Percentiles rank a stretch among this genome's conserved stretches.
These are phyloP conservation scores for Aspergillus kassunensis DNA, from an alignment of 495 filamentous ascomycete species.

Conservation along the genomic window DNA sequence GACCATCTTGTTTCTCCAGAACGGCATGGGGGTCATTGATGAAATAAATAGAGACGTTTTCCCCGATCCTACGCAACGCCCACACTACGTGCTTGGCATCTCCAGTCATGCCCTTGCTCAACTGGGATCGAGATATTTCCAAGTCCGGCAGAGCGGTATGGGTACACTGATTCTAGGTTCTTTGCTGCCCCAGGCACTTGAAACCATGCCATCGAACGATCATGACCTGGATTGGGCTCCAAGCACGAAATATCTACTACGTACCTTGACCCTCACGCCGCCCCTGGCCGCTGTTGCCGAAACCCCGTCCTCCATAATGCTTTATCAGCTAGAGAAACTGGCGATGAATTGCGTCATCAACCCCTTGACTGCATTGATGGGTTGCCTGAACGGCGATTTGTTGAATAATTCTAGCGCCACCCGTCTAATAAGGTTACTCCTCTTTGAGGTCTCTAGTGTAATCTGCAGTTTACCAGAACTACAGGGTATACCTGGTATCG, in stretches of 20 bases:
- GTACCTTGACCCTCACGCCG: slow-evolving; percentile 48
- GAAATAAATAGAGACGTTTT: slow-evolving; percentile 65
- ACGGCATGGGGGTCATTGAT: slow-evolving; percentile 80
- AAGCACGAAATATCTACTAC: slow-evolving; percentile 45
- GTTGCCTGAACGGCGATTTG: slow-evolving; percentile 70
- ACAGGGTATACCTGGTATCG: slow-evolving; percentile 54
- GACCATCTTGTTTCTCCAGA: slow-evolving; percentile 76
- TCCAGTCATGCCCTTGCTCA: slow-evolving; percentile 61
- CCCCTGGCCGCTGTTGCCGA: slow-evolving; percentile 45
- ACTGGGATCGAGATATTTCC: slow-evolving; percentile 50
- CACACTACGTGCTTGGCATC: slow-evolving; percentile 72
- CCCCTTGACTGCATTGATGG: slow-evolving; percentile 69
- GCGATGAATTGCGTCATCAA: slow-evolving; percentile 78
- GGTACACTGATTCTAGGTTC: slow-evolving; percentile 60
- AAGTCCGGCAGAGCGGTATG: slow-evolving; percentile 58
- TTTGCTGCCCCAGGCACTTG: slow-evolving; percentile 29
- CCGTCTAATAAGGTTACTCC: slow-evolving; percentile 56
- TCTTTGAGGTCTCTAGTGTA: slow-evolving; percentile 62
- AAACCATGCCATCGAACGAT: slow-evolving; percentile 9
- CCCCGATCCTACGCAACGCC: slow-evolving; percentile 56
- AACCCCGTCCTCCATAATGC: slow-evolving; percentile 37
- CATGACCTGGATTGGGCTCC: slow-evolving; percentile 33
- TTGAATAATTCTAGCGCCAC: slow-evolving; percentile 56
- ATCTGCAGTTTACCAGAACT: slow-evolving; percentile 65
- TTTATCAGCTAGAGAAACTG: slow-evolving; percentile 73